Conservation (phyloP, 805 yeast genomes). For the Dipodascus albidus region DNA sequence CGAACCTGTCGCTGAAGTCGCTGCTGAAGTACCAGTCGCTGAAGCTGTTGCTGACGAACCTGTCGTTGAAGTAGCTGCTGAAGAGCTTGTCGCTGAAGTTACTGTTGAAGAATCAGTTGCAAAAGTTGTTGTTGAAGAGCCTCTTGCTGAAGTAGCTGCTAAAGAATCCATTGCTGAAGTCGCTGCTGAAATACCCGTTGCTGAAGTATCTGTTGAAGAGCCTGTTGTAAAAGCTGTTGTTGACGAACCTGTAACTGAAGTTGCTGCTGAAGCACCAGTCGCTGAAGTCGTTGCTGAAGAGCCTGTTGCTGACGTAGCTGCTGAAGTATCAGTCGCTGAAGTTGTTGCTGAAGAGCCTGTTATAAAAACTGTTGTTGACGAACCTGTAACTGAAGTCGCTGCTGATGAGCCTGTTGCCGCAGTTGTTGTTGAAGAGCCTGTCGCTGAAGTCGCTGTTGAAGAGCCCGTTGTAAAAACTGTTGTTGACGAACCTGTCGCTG, state of each 20-base stretch:
- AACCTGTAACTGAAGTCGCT: background rate
- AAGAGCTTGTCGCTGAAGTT: background rate
- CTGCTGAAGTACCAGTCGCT: background rate
- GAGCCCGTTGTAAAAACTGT: background rate
- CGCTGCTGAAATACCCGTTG: too few species aligned
- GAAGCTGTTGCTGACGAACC: background rate
- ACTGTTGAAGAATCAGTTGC: background rate
- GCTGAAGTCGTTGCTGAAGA: background rate
- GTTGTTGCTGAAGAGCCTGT: background rate
- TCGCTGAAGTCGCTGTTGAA: background rate
- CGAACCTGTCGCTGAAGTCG: background rate
- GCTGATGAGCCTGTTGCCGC: background rate
- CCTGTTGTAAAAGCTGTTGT: background rate
- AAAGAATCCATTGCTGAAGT: background rate
- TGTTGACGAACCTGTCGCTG: background rate
- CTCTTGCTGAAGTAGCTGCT: background rate
- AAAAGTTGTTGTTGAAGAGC: background rate
- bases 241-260: background rate
- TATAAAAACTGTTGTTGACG: background rate
- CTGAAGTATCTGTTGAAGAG: background rate
- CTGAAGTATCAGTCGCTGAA: background rate
- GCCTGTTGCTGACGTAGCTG: background rate
- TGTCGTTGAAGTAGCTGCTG: background rate
- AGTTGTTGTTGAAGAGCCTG: background rate
- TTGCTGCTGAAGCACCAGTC: background rate